Percentiles rank a stretch among this genome's conserved stretches.
phyloP scores from a whole-genome alignment of 495 filamentous ascomycete species.

The Aspergillus conjunctus region DNA sequence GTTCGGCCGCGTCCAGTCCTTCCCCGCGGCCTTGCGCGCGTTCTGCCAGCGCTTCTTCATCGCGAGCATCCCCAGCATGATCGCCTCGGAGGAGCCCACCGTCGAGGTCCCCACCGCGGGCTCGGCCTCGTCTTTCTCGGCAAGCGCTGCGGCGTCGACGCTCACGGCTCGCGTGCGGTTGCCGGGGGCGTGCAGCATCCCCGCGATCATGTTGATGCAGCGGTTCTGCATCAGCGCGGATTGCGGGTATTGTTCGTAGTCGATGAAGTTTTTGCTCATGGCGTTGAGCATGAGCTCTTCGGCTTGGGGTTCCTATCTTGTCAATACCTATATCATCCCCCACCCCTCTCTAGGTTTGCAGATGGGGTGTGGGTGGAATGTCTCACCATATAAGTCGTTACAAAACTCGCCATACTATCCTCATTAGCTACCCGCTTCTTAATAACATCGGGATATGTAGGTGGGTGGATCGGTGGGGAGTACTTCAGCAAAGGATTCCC shows the following conservation, averaged over 20 bases:
- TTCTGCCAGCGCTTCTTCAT: conserved; percentile 98
- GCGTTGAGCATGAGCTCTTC: conserved; percentile 83
- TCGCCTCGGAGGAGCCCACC: conserved; percentile 84
- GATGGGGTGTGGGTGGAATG: too few relatives aligned
- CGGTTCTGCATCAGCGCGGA: conserved; percentile 83
- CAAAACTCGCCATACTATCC: conserved; percentile 71
- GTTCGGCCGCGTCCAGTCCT: conserved; percentile 75
- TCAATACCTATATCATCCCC: too few relatives aligned
- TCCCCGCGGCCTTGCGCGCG: conserved; percentile 73
- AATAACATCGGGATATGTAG: too few relatives aligned
- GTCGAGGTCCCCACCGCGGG: conserved; percentile 80
- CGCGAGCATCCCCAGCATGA: conserved; percentile 85
- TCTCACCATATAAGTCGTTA: conserved; percentile 84
- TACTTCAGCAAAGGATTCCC: conserved; percentile 84
- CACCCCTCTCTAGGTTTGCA: too few relatives aligned
- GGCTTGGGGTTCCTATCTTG: conserved; percentile 70
- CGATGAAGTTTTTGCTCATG: conserved; percentile 87
- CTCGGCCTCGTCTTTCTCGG: background rate
- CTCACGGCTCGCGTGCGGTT: conserved; percentile 22
- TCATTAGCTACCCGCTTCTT: background rate
- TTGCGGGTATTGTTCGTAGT: conserved; percentile 86
- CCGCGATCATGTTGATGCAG: conserved; percentile 85
- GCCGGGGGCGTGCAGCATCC: conserved; percentile 73
- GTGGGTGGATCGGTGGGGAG: conserved; percentile 21
- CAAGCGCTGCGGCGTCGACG: conserved; percentile 42